Conservation (phyloP, 257 asterid species). For the Scutellaria barbata region DNA sequence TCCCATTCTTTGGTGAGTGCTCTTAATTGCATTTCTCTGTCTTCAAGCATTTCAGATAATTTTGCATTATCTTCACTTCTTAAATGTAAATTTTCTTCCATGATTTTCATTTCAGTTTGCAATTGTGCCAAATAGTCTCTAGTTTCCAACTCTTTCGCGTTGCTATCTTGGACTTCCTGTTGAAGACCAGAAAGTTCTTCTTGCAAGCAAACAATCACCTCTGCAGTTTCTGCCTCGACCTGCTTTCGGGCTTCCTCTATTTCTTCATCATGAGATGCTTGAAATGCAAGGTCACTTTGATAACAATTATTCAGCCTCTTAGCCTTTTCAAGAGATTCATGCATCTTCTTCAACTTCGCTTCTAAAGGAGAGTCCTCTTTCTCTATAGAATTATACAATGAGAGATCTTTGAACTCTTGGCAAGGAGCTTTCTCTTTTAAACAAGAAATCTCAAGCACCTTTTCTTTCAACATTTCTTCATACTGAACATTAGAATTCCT, state of each 20-base stretch:
- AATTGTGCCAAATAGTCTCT: constrained; percentile 47
- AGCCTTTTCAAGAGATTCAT: constrained; percentile 85
- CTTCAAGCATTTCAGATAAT: constrained; percentile 54
- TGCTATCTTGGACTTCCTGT: constrained; percentile 71
- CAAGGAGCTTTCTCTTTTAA: constrained; percentile 47
- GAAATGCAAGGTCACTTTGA: constrained; percentile 62
- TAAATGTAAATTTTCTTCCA: constrained; percentile 51
- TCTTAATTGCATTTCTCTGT: constrained; percentile 59
- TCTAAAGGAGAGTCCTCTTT: constrained; percentile 60
- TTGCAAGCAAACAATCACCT: constrained; percentile 96
- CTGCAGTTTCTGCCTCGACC: constrained; percentile 97
- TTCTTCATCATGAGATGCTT: constrained; percentile 67
- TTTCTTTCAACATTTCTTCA: constrained; percentile 56
- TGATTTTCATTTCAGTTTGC: constrained; percentile 52
- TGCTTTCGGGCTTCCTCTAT: constrained; percentile 85
- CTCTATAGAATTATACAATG: constrained; percentile 44
- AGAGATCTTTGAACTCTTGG: constrained; percentile 52
- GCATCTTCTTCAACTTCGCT: constrained; percentile 81
- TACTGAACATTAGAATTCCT: constrained; percentile 48
- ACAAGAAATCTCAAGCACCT: constrained; percentile 64
- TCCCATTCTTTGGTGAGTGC: constrained; percentile 61
- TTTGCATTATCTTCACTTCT: constrained; percentile 57
- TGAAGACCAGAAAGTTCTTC: constrained; percentile 88
- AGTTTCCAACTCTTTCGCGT: constrained; percentile 66
- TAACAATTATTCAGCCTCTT: constrained; percentile 69